Conservation (phyloP, 257 asterid genomes). For the Nicotiana otophora region DNA sequence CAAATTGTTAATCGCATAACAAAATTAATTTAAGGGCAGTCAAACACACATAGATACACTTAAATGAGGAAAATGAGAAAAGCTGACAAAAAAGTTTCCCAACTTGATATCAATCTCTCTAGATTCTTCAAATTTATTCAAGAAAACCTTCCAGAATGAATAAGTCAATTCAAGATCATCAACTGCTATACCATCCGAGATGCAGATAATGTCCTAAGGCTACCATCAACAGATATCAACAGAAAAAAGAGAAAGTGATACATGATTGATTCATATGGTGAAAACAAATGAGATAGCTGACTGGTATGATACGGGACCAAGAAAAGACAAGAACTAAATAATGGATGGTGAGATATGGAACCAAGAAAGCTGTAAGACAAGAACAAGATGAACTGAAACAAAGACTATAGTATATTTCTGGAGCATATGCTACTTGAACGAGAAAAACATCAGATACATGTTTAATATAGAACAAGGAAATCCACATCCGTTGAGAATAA, state of each 20-base stretch:
- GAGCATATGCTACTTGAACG: background rate
- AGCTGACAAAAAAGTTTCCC: background rate
- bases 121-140: conserved; percentile 1
- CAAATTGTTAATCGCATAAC: background rate
- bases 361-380: background rate
- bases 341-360: background rate
- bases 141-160: background rate
- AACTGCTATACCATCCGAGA: background rate
- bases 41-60: background rate
- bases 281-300: background rate
- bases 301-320: background rate
- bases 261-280: background rate
- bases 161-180: background rate
- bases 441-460: background rate
- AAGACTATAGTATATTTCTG: background rate
- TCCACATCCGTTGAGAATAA: background rate
- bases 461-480: background rate
- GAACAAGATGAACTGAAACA: background rate
- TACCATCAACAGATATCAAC: background rate
- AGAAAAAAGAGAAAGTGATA: background rate
- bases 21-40: conserved; percentile 4
- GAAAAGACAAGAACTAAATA: background rate
- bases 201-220: background rate
- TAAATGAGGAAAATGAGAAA: background rate
- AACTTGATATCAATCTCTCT: background rate